Evolutionary conservation across 371 early-diverging fungal genomes (phyloP), one percentile per base, ranked within the genome.

Genomic region (Mucor irregularis): DNA sequence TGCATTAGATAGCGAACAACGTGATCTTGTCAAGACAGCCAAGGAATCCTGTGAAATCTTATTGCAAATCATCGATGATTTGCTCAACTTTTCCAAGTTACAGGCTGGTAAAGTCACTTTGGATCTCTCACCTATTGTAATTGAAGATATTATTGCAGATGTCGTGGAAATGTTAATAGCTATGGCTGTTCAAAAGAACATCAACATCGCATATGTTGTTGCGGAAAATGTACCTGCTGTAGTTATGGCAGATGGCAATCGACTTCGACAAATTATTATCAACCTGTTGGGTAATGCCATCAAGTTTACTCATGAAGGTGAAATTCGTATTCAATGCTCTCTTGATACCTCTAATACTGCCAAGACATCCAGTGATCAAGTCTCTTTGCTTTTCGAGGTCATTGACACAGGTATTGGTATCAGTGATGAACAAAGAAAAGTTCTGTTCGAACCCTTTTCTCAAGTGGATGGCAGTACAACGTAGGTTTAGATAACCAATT

Each of bases 391-490:
- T 26, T 75, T 75, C 52, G 68, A 75, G 40, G 76, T 75, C 9
- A 68, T 68, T 13, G 83, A 83, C 42, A 73, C 74, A 19, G 83
- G 83, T 21, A 83, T 83, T 46, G 83, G 83, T 16, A 73, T 83
- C 54, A 78, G 78, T 24, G 69, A 76, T 11, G 78, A 79, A 33
- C 81, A 83, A 44, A 69, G 78, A 35, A 79, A 80, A 57, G 78
- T 79, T 26, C 42, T 83, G 14, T 83, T 83, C 66, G 81, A 76
- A 3, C 79, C 81, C 11, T 83, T 83, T 42, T 81, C 81, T 24
- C 83, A 83, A 47, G 81, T 81, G 2, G 83, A 83, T 53, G 81
- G 72, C 43, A 81, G 83, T n/a, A 83, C 83, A 1, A 83, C 83
- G 47, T 68, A 61, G 55, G 62, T 55, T 28, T 13, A 13, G 16